phyloP scores from a whole-genome alignment of 2,329 filamentous ascomycete genomes.

The Allantophomopsis cytisporea region DNA sequence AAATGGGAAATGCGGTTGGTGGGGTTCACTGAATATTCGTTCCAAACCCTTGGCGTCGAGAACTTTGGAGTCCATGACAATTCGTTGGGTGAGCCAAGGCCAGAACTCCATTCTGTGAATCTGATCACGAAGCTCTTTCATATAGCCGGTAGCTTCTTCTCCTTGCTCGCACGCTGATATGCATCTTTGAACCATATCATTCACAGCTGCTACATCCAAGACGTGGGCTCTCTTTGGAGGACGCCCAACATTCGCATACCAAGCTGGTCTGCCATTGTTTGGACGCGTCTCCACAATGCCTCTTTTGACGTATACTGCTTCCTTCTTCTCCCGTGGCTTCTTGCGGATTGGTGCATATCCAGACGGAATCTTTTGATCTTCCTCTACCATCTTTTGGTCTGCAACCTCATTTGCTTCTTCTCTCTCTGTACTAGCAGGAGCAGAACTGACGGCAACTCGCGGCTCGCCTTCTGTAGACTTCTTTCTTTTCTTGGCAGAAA shows the following conservation, averaged over 20 bases:
- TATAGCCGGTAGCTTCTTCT: background rate
- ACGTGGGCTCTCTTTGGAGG: constrained; percentile 4
- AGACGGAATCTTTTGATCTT: no score
- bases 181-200: constrained; percentile 5
- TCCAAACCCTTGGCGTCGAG: constrained; percentile 22
- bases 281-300: constrained; percentile 2
- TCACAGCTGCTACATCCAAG: constrained; percentile 3
- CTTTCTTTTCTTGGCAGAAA: background rate
- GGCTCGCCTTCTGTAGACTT: background rate
- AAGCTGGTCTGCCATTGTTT: constrained; percentile 3
- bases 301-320: background rate
- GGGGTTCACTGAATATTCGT: constrained; percentile 21
- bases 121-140: constrained; percentile 8
- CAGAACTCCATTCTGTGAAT: constrained; percentile 17
- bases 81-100: constrained; percentile 6
- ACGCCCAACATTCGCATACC: constrained; percentile 4
- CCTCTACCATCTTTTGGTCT: background rate
- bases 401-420: background rate
- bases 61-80: constrained; percentile 13
- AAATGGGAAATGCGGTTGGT: constrained; percentile 21
- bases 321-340: constrained; percentile 1
- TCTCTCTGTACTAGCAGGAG: background rate
- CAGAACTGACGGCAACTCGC: background rate
- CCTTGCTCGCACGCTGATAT: constrained; percentile 1
- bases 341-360: constrained; percentile 2